phyloP scores from a whole-genome alignment of 2,329 filamentous ascomycete species.

The Sodiomyces alkalinus region DNA sequence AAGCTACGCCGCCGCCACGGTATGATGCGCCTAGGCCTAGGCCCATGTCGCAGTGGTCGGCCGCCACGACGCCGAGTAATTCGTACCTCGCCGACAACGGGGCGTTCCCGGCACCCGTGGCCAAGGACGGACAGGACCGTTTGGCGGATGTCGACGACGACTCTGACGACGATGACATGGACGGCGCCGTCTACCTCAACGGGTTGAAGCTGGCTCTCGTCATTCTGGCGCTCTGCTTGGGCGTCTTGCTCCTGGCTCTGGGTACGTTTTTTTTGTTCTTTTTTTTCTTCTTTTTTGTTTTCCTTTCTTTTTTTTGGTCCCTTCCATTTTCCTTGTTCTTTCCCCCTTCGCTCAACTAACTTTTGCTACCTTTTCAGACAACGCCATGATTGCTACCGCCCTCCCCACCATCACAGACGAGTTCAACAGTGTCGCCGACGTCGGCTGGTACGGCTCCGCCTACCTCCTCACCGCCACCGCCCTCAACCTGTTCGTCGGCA shows the following conservation, averaged over 20 bases:
- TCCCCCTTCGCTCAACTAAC: not conserved
- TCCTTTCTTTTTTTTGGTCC: no score
- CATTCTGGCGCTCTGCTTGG: slow-evolving; percentile 20
- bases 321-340: no score
- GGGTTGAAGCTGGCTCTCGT: slow-evolving; percentile 17
- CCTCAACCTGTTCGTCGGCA: slow-evolving; percentile 23
- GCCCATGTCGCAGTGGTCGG: no score
- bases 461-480: slow-evolving; percentile 25
- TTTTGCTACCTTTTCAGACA: slow-evolving; percentile 11
- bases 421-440: slow-evolving; percentile 27
- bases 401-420: slow-evolving; percentile 27
- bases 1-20: no score
- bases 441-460: slow-evolving; percentile 33
- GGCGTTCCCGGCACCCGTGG: no score
- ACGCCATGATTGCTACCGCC: slow-evolving; percentile 26
- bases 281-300: no score
- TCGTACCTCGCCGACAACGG: no score
- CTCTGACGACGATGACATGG: not conserved
- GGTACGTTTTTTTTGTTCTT: slow-evolving; percentile 15
- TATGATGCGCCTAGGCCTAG: no score
- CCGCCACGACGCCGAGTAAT: no score
- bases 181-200: slow-evolving; percentile 1
- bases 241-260: slow-evolving; percentile 25
- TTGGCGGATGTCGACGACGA: no score
- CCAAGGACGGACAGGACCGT: no score